Evolutionary conservation across 331 rosid species (phyloP).

Genomic region (Telfairia occidentalis): DNA sequence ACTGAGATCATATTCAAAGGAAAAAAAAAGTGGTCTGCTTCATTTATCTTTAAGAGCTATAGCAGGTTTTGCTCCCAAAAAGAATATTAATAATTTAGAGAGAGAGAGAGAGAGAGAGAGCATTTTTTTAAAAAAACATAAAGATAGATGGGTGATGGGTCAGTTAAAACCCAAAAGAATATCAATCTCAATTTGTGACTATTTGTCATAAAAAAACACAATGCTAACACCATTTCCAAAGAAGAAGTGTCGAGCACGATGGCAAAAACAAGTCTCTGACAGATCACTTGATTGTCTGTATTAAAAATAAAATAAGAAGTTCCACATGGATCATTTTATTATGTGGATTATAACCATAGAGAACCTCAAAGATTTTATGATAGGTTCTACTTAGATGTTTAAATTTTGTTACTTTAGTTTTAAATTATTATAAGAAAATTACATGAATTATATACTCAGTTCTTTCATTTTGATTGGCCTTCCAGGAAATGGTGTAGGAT

Average conservation of each 20-base stretch:
- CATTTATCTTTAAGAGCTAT: too few species aligned
- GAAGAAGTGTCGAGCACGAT: neutral
- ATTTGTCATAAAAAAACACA: neutral
- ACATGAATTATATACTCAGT: neutral
- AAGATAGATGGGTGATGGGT: neutral
- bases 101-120: neutral
- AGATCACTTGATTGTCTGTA: neutral
- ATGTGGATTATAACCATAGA: neutral
- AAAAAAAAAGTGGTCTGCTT: too few species aligned
- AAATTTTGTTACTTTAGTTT: neutral
- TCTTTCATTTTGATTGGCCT: neutral
- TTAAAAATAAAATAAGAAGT: neutral
- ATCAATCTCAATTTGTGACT: neutral
- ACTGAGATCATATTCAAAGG: too few species aligned
- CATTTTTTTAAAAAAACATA: too few species aligned
- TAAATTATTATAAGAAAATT: neutral
- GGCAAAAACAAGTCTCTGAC: neutral
- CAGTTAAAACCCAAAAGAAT: neutral
- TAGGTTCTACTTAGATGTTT: neutral
- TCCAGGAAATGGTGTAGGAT: neutral
- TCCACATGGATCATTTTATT: neutral
- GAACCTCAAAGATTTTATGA: neutral
- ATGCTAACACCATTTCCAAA: neutral
- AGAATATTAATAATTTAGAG: too few species aligned
- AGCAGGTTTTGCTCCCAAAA: too few species aligned